Base-by-base conservation (phyloP, 1,284 basidiomycete genomes). In the Paramarasmius palmivorus region DNA sequence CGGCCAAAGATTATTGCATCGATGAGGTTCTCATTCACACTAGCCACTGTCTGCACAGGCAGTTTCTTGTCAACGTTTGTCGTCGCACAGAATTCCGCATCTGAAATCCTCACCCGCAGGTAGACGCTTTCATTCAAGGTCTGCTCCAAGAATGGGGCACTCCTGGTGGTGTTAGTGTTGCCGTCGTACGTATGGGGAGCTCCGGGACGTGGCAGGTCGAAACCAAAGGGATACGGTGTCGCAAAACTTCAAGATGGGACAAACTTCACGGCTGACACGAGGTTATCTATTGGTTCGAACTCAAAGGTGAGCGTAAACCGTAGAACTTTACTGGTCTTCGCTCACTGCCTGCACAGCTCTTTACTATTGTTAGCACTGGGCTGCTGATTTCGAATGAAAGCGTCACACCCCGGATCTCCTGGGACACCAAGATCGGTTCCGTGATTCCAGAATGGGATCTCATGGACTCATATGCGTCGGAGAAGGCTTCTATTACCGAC, bases 311-410 rank as follows among this genome's bases (percentile, higher is more conserved):
- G 39, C 17, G 15, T 9, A 14, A 8, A 19, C 22, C 7, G 26
- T 42, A 20, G 12, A 42, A 14, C 22, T 6, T 63, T 29, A 62
- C 66, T 32, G 14, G 42, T 48, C 40, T 54, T 23, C 9, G 10
- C 2, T 8, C n/a, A 10, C 17, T 48, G 14, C 39, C 6, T 1
- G 14, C 36, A 25, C 26, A 68, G 64, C 56, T 68, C 4, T 66
- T 66, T 48, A 59, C 53, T 49, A 53, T 55, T 2, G 25, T 66
- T 12, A 59, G 64, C 14, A 62, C 62, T 2, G 65, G 65, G 10
- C 59, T 67, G 19, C 50, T 66, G n/a, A 59, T 64, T 14, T 46
- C 63, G 6, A 64, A 67, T 22, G 56, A 62, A n/a, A 61, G 61
- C 4, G 48, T 66, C 5, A 58, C 59, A 3, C 63, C 63, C 20